phyloP scores from a whole-genome alignment of 192 early-diverging fungal genomes.

The Gorgonomyces haynaldii region DNA sequence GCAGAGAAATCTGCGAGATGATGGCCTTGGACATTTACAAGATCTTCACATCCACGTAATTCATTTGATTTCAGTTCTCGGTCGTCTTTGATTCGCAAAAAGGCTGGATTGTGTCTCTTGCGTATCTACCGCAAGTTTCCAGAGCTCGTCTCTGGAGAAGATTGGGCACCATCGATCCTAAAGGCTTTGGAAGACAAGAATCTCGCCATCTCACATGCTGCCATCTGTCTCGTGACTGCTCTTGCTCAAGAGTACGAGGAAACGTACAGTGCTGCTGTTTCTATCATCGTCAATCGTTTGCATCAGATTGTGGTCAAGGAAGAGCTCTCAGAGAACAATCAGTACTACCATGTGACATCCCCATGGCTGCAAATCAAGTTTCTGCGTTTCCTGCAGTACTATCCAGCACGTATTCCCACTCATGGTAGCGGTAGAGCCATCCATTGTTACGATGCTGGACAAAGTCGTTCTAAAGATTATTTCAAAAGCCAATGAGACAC shows the following conservation, averaged over 20 bases:
- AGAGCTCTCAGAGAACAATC: conserved; percentile 72
- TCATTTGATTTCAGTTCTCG: not conserved
- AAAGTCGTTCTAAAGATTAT: conserved; percentile 72
- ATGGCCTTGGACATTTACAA: conserved; percentile 73
- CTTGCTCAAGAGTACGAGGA: conserved; percentile 86
- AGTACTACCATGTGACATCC: conserved; percentile 95
- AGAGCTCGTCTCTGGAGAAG: conserved; percentile 70
- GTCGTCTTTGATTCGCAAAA: conserved; percentile 83
- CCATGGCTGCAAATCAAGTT: conserved; percentile 99
- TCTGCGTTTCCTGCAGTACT: conserved; percentile 89
- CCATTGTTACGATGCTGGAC: conserved; percentile 51
- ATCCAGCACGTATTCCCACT: conserved; percentile 45
- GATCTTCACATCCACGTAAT: conserved; percentile 71
- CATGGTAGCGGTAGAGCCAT: conserved; percentile 31
- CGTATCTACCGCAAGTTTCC: conserved; percentile 81
- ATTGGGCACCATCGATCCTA: conserved; percentile 79
- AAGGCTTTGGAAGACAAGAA: conserved; percentile 80
- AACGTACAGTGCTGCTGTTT: conserved; percentile 58
- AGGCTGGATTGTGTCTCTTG: conserved; percentile 88
- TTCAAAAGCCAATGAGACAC: conserved; percentile 61
- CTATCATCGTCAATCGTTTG: conserved; percentile 68
- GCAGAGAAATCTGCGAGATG: conserved; percentile 79
- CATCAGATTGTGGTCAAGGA: conserved; percentile 76
- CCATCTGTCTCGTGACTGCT: conserved; percentile 56
- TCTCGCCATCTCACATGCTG: conserved; percentile 36